Evolutionary conservation across 768 basidiomycete species (phyloP).

Genomic region (Tremella fuciformis): DNA sequence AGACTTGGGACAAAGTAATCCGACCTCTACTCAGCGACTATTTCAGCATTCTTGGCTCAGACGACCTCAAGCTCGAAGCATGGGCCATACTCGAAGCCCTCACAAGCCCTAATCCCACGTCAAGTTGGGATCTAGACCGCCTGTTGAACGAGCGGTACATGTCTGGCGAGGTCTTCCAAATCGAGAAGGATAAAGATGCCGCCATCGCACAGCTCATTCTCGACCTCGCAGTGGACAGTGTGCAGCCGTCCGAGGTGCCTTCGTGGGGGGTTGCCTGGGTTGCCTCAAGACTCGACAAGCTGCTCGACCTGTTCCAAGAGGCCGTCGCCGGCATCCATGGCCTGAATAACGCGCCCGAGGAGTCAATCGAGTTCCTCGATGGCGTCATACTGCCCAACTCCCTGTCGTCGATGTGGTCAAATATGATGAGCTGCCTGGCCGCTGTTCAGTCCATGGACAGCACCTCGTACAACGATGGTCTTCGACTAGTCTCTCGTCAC

Average conservation of each 20-base stretch:
- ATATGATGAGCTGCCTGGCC: conserved; percentile 29
- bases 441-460: conserved; percentile 8
- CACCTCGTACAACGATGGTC: conserved; percentile 17
- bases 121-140: conserved; percentile 32
- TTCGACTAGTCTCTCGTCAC: conserved; percentile 24
- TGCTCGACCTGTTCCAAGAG: conserved; percentile 33
- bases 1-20: conserved; percentile 55
- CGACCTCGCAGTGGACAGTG: conserved; percentile 26
- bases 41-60: conserved; percentile 30
- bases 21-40: conserved; percentile 63
- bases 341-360: conserved; percentile 22
- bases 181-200: conserved; percentile 20
- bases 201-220: conserved; percentile 14
- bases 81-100: conserved; percentile 44
- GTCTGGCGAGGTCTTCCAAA: conserved; percentile 27
- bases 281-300: conserved; percentile 17
- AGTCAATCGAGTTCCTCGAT: not conserved
- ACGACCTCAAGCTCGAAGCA: conserved; percentile 34
- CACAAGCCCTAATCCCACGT: conserved; percentile 15
- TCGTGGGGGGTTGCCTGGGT: conserved; percentile 37
- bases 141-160: conserved; percentile 37
- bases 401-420: conserved; percentile 29
- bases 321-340: conserved; percentile 27
- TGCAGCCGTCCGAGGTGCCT: conserved; percentile 35
- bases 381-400: conserved; percentile 17